Evolutionary conservation across 176 grass and related monocot genomes (phyloP), one percentile per base, ranked within the genome.

Genomic region (Pontederia paniculata): DNA sequence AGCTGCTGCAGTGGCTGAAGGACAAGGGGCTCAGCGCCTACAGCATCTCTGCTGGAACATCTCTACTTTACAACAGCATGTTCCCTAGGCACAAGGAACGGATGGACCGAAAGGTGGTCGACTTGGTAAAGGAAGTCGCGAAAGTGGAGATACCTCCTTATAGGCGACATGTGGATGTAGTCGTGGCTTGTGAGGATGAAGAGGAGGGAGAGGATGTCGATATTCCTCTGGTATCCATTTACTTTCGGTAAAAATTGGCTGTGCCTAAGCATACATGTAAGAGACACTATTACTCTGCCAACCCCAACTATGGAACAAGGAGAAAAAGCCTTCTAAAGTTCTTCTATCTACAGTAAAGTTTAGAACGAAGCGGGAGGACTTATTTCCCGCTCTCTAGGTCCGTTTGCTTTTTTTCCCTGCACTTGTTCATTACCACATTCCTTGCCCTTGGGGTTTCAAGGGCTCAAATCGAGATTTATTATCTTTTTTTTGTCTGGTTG

Each of bases 1-100:
- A 95, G 75, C 75, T 84, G 62, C 63, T 95, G 52, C 84, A 76
- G 14, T 95, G 89, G 89, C 76, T 88, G 18, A 77, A 73, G 75
- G 77, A 67, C 48, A 95, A 84, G 70, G 89, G 84, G 28, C 21
- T 95, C 64, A 78, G 75, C 9, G 89, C 89, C 0, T 95, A 95
- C 50, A 95, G 89, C 75, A 95, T 95, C 69, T 95, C 89, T 0
- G 81, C 84, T 1, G 84, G 89, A 22, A 80, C 84, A 16, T 81
- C 84, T 45, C 60, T 95, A 62, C 84, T 95, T 37, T 95, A 88
- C 71, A 95, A 95, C 48, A 88, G 84, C 23, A 95, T 95, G 89
- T 85, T 95, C 66, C 89, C 78, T 0, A 88, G 89, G 75, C 89
- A 95, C 78, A 81, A 77, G 70, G 89, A 95, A 10, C 70, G 89